Base-by-base conservation (phyloP, 805 yeast species). In the Saccharomycopsis babjevae region DNA sequence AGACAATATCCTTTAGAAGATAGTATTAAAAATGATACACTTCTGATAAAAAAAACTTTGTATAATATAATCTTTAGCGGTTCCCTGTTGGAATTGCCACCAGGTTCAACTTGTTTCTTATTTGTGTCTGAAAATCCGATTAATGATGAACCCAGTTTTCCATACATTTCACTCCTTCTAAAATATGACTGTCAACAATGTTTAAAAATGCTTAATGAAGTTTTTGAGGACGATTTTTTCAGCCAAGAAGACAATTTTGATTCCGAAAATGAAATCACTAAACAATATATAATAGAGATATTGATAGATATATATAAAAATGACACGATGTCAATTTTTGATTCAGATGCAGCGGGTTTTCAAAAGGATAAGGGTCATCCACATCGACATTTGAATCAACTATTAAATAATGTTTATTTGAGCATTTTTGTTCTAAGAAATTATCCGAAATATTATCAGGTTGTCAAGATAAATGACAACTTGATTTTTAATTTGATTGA, bases 371-470 rank as follows among this genome's bases (percentile, higher is more conserved):
- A 73, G 39, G 15, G 3, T 22, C 5, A 43, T 22, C 52, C 62
- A 66, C 15, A 50, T 34, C 55, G 22, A 20, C 39, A 60, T 36
- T 4, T 30, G 1, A 71, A 76, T 52, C 68, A 72, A 5, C 61
- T 65, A 0, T 61, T 61, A 5, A 76, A 74, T 42, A 65, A 66
- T 16, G 64, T 71, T 50, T 71, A 75, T 57, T 70, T 89, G 57
- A 78, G 89, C 1, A 80, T 89, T 2, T 94, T 93, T 68, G 71
- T 93, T 39, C 88, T 93, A 0, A 73, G 93, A 61, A 92, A 88
- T 68, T 83, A 85, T 64, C 86, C 97, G 1, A 94, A 93, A 69
- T 93, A 88, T 70, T 77, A 82, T 13, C 99, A 93, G 71, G 92
- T 89, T 64, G 78, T 93, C 11, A 77, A 89, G 54, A 70, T 94